phyloP scores from a whole-genome alignment of 2,329 filamentous ascomycete genomes.

The Thelonectria blattea region DNA sequence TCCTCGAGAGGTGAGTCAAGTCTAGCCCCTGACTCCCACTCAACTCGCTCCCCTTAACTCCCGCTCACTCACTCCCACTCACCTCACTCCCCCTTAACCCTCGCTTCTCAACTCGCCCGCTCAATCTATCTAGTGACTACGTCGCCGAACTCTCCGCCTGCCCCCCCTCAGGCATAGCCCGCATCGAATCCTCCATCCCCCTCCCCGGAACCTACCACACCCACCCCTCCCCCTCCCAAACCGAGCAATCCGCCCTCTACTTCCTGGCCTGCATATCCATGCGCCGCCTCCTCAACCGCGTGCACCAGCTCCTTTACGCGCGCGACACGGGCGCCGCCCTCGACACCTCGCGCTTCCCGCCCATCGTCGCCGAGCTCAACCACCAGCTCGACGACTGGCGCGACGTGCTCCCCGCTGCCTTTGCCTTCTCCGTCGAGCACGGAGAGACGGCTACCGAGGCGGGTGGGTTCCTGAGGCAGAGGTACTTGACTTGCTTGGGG shows the following conservation, averaged over 20 bases:
- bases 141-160: constrained; percentile 58
- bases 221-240: constrained; percentile 45
- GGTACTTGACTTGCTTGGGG: constrained; percentile 58
- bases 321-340: constrained; percentile 51
- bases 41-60: not conserved
- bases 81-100: not conserved
- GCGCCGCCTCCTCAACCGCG: constrained; percentile 54
- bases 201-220: constrained; percentile 55
- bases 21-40: fast-evolving
- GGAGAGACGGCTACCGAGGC: constrained; percentile 46
- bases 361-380: constrained; percentile 54
- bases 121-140: no score
- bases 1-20: constrained; percentile 53
- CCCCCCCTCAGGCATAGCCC: constrained; percentile 56
- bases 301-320: constrained; percentile 57
- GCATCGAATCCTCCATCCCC: constrained; percentile 57
- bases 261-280: constrained; percentile 61
- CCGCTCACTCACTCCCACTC: not conserved
- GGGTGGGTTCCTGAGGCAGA: constrained; percentile 55
- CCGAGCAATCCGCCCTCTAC: constrained; percentile 57
- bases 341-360: constrained; percentile 53
- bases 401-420: constrained; percentile 50
- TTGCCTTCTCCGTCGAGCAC: constrained; percentile 48
- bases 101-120: no score
- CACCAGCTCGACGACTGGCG: constrained; percentile 58